Evolutionary conservation across 176 grass and related monocot genomes (phyloP), one percentile per base, ranked within the genome.

Genomic region (Oryza longistaminata): DNA sequence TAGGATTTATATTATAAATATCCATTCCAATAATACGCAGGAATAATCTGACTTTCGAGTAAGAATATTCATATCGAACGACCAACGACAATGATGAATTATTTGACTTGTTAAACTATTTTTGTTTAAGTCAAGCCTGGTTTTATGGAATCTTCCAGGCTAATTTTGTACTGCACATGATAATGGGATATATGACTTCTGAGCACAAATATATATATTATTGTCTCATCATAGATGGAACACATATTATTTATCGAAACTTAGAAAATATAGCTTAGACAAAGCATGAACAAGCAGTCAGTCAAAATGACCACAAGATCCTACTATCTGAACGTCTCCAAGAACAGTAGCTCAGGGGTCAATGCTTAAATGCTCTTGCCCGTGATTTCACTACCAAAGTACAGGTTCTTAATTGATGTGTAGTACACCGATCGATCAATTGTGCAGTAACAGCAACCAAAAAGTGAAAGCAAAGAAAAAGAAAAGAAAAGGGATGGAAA

Each of bases 371-470:
- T 40, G 77, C 66, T 67, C 73, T 45, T 35, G 74, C 22, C 65
- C 71, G 65, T 82, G 66, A 76, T 72, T 82, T 37, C 55, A 31
- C 50, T 64, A 45, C 68, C 66, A 60, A 80, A 84, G 75, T 78
- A 68, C 76, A 81, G 33, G 48, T 81, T 44, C 46, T 49, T 79
- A 64, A 37, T 80, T 26, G 26, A 75, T 40, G 31, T 46, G 11
- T 25, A 12, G 52, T 68, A 73, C 68, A 40, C 44, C 29, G 12
- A 10, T 33, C 49, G 12, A 14, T 40, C 74, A 83, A 87, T 90
- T 78, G 78, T 90, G 79, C 27, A 68, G 79, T 11, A 80, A 52
- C 85, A 85, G 78, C 66, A 70, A 78, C 55, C 78, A 39, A 90
- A 62, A 62, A 62, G 58, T 62, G 21, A 62, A 90, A 82, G 58